Conservation (phyloP, 306 rosid species). For the Acacia acuminata region DNA sequence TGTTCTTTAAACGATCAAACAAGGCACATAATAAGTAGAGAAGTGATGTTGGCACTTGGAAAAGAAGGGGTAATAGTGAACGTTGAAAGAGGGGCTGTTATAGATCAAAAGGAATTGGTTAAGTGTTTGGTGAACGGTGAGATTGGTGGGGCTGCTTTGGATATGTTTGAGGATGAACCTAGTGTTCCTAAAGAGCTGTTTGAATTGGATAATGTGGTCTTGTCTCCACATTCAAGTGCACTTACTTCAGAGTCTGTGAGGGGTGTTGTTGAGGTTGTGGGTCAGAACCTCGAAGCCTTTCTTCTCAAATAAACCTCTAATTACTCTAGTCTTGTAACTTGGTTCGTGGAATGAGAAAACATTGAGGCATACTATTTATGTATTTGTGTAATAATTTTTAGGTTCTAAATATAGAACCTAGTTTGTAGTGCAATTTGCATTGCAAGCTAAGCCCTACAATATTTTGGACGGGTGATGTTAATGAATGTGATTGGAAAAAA, state of each 20-base stretch:
- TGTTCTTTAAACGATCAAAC: constrained; percentile 34
- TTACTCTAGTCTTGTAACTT: not conserved
- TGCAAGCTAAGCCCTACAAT: too few relatives aligned
- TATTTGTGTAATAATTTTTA: not conserved
- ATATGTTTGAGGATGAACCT: constrained; percentile 55
- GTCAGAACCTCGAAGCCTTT: not conserved
- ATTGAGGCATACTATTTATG: not conserved
- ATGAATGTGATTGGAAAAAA: too few relatives aligned
- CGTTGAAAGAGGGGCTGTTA: constrained; percentile 37
- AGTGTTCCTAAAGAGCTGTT: constrained; percentile 24
- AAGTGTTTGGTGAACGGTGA: constrained; percentile 33
- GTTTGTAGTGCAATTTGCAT: too few relatives aligned
- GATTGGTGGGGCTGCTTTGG: constrained; percentile 50
- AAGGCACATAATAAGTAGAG: constrained; percentile 32
- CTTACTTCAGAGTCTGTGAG: not conserved
- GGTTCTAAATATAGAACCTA: too few relatives aligned
- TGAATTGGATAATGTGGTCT: constrained; percentile 16
- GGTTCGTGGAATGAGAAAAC: not conserved
- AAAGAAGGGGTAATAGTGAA: constrained; percentile 46
- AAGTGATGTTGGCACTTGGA: constrained; percentile 35
- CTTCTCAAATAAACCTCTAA: not conserved
- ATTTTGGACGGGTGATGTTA: too few relatives aligned
- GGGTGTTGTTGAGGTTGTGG: not conserved
- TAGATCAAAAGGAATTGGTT: constrained; percentile 48
- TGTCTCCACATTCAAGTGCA: constrained; percentile 26